These are phyloP conservation scores for Zanthoxylum bungeanum DNA, from an alignment of 345 rosid genomes.

Conservation along the genomic window DNA sequence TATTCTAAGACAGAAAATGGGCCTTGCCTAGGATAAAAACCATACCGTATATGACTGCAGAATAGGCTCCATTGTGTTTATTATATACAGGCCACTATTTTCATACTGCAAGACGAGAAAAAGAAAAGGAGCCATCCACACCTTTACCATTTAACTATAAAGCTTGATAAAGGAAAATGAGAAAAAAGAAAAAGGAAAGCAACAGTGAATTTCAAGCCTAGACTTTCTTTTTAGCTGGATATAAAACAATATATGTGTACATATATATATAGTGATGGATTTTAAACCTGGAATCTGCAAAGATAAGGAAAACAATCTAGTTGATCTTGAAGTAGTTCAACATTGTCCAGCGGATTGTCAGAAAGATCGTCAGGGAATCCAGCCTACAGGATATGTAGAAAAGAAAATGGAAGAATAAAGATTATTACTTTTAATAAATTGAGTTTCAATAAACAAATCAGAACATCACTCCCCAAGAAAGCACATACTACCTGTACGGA, in stretches of 20 bases:
- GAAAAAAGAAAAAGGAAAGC: not conserved
- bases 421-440: conserved; percentile 1
- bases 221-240: not conserved
- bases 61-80: conserved; percentile 88
- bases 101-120: conserved; percentile 63
- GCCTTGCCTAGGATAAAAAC: conserved; percentile 9
- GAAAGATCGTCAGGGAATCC: conserved; percentile 76
- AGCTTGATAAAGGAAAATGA: not conserved
- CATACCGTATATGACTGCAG: conserved; percentile 89
- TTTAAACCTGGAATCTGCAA: conserved; percentile 92
- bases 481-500: conserved; percentile 75
- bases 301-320: conserved; percentile 96
- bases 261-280: not conserved
- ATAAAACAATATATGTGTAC: not conserved
- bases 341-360: conserved; percentile 92
- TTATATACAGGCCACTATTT: conserved; percentile 78
- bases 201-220: conserved; percentile 2
- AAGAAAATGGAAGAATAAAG: conserved; percentile 1
- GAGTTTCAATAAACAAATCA: not conserved
- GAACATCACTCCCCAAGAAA: not conserved
- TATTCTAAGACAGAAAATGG: conserved; percentile 12
- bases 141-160: not conserved
- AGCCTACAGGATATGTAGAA: conserved; percentile 43
- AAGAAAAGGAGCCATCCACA: conserved; percentile 5
- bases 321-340: conserved; percentile 98